Evolutionary conservation across 805 yeast species (phyloP).

Genomic region (Lachancea quebecensis): DNA sequence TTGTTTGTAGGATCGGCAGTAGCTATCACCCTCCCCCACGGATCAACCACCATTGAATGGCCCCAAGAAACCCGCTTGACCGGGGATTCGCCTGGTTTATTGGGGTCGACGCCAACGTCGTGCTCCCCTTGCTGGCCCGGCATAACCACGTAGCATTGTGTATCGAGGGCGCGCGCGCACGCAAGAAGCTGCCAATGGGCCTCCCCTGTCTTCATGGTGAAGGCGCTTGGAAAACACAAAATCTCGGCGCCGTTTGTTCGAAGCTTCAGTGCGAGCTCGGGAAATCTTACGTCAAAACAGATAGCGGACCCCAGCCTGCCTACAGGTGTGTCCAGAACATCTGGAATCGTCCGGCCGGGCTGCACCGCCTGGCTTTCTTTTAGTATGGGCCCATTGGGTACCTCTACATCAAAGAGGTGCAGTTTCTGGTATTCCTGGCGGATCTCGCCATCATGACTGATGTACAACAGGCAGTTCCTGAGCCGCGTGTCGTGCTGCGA

Average conservation of each 20-base stretch:
- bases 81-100: slow-evolving; percentile 8
- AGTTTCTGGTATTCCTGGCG: slow-evolving; percentile 71
- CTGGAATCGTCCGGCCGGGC: slow-evolving; percentile 53
- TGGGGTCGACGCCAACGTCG: slow-evolving; percentile 37
- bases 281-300: slow-evolving; percentile 85
- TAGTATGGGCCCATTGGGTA: slow-evolving; percentile 70
- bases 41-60: slow-evolving; percentile 78
- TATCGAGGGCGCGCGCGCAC: slow-evolving; percentile 77
- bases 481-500: slow-evolving; percentile 38
- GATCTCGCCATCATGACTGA: slow-evolving; percentile 57
- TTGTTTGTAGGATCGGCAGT: slow-evolving; percentile 40
- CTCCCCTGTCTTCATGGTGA: slow-evolving; percentile 84
- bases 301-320: slow-evolving; percentile 67
- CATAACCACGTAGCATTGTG: slow-evolving; percentile 80
- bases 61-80: slow-evolving; percentile 69
- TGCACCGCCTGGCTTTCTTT: slow-evolving; percentile 75
- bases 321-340: slow-evolving; percentile 51
- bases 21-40: slow-evolving; percentile 79
- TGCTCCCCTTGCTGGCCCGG: slow-evolving; percentile 86
- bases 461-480: slow-evolving; percentile 67
- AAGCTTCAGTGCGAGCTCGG: slow-evolving; percentile 64
- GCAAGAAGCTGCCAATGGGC: slow-evolving; percentile 86
- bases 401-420: slow-evolving; percentile 84
- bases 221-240: slow-evolving; percentile 83
- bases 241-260: slow-evolving; percentile 69